phyloP scores from a whole-genome alignment of 495 filamentous ascomycete species.

The Extremus antarcticus region DNA sequence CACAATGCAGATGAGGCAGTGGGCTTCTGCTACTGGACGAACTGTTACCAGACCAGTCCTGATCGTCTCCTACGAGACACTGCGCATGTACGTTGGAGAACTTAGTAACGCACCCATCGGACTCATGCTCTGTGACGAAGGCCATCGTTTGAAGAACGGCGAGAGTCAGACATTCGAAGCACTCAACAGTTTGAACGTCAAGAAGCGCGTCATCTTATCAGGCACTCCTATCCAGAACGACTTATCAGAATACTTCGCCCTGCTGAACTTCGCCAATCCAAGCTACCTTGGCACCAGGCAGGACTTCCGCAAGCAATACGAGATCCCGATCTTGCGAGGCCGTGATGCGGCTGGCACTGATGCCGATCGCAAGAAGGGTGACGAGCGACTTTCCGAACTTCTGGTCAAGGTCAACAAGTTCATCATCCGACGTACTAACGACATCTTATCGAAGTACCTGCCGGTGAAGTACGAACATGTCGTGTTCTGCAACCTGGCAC shows the following conservation, averaged over 20 bases:
- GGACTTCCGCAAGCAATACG: constrained; percentile 92
- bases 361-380: constrained; percentile 68
- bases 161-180: constrained; percentile 91
- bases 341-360: constrained; percentile 86
- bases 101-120: constrained; percentile 80
- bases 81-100: constrained; percentile 82
- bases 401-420: constrained; percentile 89
- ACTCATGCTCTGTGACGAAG: constrained; percentile 93
- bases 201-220: constrained; percentile 84
- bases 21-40: constrained; percentile 81
- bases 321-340: constrained; percentile 83
- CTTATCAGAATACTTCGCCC: constrained; percentile 89
- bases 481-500: constrained; percentile 94
- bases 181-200: constrained; percentile 80
- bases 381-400: constrained; percentile 73
- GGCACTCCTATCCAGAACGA: constrained; percentile 98
- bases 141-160: constrained; percentile 95
- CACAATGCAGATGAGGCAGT: constrained; percentile 79
- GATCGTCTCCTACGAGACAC: constrained; percentile 97
- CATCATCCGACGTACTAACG: constrained; percentile 96
- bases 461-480: constrained; percentile 99
- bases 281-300: constrained; percentile 76
- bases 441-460: constrained; percentile 94
- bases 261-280: constrained; percentile 95
- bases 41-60: constrained; percentile 90